Evolutionary conservation across 352 stramenopile genomes (phyloP).

Genomic region (Pythium folliculosum): DNA sequence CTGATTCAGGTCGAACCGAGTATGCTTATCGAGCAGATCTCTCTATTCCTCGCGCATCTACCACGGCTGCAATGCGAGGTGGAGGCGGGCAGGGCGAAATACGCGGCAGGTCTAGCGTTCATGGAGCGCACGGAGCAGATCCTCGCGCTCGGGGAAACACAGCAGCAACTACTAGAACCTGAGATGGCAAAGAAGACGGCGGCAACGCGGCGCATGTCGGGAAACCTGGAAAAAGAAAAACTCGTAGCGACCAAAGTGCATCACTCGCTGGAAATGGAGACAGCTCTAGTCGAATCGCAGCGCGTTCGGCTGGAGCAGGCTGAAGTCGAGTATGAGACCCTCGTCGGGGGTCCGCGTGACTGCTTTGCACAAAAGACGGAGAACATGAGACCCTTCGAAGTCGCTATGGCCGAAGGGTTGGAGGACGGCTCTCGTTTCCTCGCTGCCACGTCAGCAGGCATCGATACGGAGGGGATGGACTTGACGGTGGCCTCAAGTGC

Average conservation of each 20-base stretch:
- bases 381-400: slow-evolving; percentile 34
- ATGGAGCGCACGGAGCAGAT: slow-evolving; percentile 57
- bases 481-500: not conserved
- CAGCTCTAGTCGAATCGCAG: slow-evolving; percentile 37
- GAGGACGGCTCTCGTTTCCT: slow-evolving; percentile 3
- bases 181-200: slow-evolving; percentile 52
- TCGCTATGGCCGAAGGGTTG: slow-evolving; percentile 29
- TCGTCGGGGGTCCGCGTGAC: slow-evolving; percentile 39
- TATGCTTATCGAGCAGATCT: slow-evolving; percentile 63
- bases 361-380: slow-evolving; percentile 34
- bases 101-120: slow-evolving; percentile 44
- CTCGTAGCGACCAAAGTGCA: slow-evolving; percentile 49
- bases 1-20: slow-evolving; percentile 39
- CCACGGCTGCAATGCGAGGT: slow-evolving; percentile 35
- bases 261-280: slow-evolving; percentile 50
- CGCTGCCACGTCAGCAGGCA: not conserved
- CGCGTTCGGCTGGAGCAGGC: slow-evolving; percentile 39
- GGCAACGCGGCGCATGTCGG: slow-evolving; percentile 55
- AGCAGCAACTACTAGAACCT: slow-evolving; percentile 50
- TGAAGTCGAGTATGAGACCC: slow-evolving; percentile 54
- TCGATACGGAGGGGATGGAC: not conserved
- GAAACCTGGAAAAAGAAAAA: slow-evolving; percentile 60
- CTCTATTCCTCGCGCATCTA: slow-evolving; percentile 40
- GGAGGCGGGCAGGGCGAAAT: slow-evolving; percentile 37
- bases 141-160: slow-evolving; percentile 44